Conservation (phyloP, 768 basidiomycete genomes). For the Leccinum incarnatum region DNA sequence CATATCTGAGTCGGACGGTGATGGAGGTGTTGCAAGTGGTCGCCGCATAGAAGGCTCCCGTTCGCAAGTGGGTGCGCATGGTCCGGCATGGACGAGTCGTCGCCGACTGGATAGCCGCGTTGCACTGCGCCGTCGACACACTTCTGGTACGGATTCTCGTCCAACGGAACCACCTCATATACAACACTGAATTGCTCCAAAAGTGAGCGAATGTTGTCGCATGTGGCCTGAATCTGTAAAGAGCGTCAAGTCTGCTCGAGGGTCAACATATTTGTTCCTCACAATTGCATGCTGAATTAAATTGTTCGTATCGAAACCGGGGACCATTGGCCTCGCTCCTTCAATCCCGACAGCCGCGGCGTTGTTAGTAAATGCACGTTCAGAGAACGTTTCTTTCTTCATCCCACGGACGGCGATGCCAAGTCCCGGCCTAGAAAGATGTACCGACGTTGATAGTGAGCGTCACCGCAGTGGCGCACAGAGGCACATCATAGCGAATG, state of each 20-base stretch:
- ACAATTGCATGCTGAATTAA: not conserved
- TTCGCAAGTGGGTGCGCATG: not conserved
- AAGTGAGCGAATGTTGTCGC: not conserved
- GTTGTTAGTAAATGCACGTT: not conserved
- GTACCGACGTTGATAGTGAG: too few species aligned
- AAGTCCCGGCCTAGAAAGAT: too few species aligned
- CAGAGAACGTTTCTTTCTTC: not conserved
- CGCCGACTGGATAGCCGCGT: not conserved
- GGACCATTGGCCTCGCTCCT: too few species aligned
- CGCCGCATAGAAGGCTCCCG: not conserved
- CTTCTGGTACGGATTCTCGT: not conserved
- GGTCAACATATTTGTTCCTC: not conserved
- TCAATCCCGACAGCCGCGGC: not conserved
- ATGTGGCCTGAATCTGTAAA: not conserved
- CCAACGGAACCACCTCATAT: not conserved
- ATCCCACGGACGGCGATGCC: not conserved
- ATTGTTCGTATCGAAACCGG: not conserved
- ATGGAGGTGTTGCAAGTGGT: not conserved
- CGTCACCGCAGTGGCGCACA: too few species aligned
- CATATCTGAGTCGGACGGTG: not conserved
- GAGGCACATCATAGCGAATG: too few species aligned
- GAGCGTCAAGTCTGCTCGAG: not conserved
- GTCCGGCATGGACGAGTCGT: not conserved
- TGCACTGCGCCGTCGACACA: not conserved
- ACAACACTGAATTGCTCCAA: not conserved